Base-by-base conservation (phyloP, 179 eudicot species). In the Beta lomatogona region DNA sequence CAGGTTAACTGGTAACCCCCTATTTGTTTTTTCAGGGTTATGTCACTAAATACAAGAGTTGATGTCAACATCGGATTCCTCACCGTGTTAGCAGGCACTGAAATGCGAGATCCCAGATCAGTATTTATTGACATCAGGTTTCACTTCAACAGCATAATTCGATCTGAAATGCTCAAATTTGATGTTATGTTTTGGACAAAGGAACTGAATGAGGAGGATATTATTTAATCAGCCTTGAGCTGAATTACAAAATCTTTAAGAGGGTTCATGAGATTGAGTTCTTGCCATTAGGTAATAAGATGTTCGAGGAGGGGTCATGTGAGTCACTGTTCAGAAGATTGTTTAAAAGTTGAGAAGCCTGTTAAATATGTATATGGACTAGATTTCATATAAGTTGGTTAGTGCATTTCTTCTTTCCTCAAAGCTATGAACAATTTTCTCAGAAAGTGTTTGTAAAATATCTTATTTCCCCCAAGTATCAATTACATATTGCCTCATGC, bases 31-130 rank as follows among this genome's bases (percentile, higher is more conserved):
- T 76, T 82, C 99, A 95, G 99, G 98, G 98, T 50, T 95, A 95
- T 88, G 94, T 95, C 63, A 89, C 89, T 58, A 95, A 95, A 82
- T 95, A 94, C 89, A 90, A 86, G 86, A 80, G 76, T 44, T 78
- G 84, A 74, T 74, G 48, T 45, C 78, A 64, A 57, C 50, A 21
- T 31, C 61, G 53, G 12, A 71, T 73, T 55, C 76, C 63, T 3
- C 6, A 66, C 41, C 41, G 19, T 7, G 31, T 31, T 53, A 31
- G 22, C 71, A 63, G 63, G 57, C 41, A 22, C 76, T 41, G 19
- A 71, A n/a, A 60, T 60, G 55, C 53, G 54, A 50, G 71, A 60
- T 9, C 69, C 8, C 57, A 59, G 55, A 77, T 58, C 50, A 64
- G 73, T 21, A 15, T 31, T 63, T 45, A 22, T 55, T 66, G 48